Conservation (phyloP, 306 rosid species). For the Cucumis sativus region Cucumber_9930_V3 NC_026661.2:19021001-19021500, state of each 20-base stretch:
- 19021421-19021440: conserved; percentile 65
- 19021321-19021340: conserved; percentile 83
- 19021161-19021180: conserved; percentile 88
- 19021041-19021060: neutral
- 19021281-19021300: conserved; percentile 52
- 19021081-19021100: neutral
- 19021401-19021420: conserved; percentile 70
- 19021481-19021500: conserved; percentile 67
- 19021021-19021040: conserved; percentile 37
- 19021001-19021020: conserved; percentile 60
- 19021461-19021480: conserved; percentile 46
- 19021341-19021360: conserved; percentile 75
- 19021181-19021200: conserved; percentile 83
- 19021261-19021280: conserved; percentile 58
- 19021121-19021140: conserved; percentile 50
- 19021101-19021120: conserved; percentile 4
- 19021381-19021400: conserved; percentile 55
- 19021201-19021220: conserved; percentile 90
- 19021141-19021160: conserved; percentile 60
- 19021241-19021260: conserved; percentile 72
- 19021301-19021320: conserved; percentile 87
- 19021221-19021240: conserved; percentile 51
- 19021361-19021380: conserved; percentile 63
- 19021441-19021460: conserved; percentile 78
- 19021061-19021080: neutral